Conservation (phyloP, 2,329 filamentous ascomycete species). For the Fusarium circinatum region DNA sequence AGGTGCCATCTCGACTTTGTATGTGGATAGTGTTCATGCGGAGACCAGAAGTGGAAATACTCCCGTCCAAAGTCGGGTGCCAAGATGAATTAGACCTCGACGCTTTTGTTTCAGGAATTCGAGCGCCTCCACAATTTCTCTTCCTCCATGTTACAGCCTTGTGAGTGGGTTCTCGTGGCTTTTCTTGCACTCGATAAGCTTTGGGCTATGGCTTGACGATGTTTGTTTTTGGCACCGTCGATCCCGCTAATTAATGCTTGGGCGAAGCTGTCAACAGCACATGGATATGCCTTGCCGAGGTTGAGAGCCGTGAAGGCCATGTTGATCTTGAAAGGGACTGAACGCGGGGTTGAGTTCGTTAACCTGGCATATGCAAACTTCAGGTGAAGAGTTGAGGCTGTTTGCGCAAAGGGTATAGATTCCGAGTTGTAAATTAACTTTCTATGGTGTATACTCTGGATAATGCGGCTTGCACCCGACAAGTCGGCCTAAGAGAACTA, state of each 20-base stretch:
- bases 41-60: slow-evolving; percentile 21
- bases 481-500: slow-evolving; percentile 9
- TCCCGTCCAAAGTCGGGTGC: slow-evolving; percentile 4
- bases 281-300: background rate
- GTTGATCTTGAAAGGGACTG: background rate
- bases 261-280: background rate
- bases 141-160: slow-evolving; percentile 28
- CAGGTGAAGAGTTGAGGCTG: background rate
- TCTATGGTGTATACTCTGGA: slow-evolving; percentile 6
- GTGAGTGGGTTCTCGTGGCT: slow-evolving; percentile 19
- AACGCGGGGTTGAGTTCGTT: background rate
- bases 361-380: background rate
- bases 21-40: slow-evolving; percentile 19
- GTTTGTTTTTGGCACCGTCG: background rate
- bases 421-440: background rate
- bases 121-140: slow-evolving; percentile 13
- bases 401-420: background rate
- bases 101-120: slow-evolving; percentile 17
- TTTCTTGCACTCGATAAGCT: slow-evolving; percentile 3
- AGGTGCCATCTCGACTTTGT: slow-evolving; percentile 30
- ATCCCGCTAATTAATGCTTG: background rate
- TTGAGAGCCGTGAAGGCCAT: background rate
- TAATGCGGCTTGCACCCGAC: slow-evolving; percentile 7
- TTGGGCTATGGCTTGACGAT: slow-evolving; percentile 1
- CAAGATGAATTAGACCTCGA: slow-evolving; percentile 17